Percentiles rank a stretch among this genome's conserved stretches.
Evolutionary conservation across 352 stramenopile species (phyloP).

Genomic region (Globisporangium uncinulatum): DNA sequence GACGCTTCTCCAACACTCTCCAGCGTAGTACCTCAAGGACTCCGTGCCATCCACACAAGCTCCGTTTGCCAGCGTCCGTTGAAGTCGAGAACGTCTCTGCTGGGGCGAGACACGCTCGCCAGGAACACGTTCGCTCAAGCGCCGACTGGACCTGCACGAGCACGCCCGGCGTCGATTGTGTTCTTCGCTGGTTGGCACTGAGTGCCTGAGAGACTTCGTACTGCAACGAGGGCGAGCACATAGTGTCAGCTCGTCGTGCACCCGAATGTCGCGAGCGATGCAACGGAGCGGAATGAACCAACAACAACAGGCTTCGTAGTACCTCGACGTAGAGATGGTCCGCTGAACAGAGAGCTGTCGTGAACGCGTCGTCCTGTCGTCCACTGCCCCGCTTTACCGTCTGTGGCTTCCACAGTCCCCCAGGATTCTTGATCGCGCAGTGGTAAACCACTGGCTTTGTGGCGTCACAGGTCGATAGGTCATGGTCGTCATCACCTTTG

Average conservation of each 20-base stretch:
- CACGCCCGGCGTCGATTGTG: background rate
- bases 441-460: background rate
- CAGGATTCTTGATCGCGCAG: constrained; percentile 27
- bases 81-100: background rate
- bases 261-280: background rate
- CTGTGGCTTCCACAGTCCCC: constrained; percentile 12
- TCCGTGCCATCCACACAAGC: constrained; percentile 27
- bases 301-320: background rate
- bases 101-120: constrained; percentile 27
- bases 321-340: constrained; percentile 15
- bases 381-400: background rate
- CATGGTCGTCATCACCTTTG: background rate
- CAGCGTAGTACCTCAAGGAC: constrained; percentile 18
- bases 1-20: background rate
- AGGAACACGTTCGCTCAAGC: constrained; percentile 20
- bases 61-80: background rate
- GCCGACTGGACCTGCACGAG: constrained; percentile 10
- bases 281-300: no score
- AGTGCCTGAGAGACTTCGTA: constrained; percentile 9
- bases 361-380: background rate
- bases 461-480: background rate
- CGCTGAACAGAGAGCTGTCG: background rate
- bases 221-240: constrained; percentile 1
- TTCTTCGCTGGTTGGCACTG: background rate
- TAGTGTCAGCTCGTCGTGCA: background rate